phyloP scores from a whole-genome alignment of 306 rosid genomes.

The Vigna angularis region DNA sequence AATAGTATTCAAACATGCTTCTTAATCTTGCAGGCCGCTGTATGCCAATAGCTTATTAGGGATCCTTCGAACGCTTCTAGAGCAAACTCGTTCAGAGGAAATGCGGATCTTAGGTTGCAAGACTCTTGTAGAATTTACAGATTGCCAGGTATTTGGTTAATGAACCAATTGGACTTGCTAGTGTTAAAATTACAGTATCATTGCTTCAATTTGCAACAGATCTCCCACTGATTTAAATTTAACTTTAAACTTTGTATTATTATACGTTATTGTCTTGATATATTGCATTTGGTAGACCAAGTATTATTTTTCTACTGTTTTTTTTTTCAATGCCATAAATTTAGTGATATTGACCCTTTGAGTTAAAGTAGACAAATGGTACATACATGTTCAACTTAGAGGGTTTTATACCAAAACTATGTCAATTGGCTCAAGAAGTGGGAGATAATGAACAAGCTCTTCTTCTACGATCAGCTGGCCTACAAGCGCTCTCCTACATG shows the following conservation, averaged over 20 bases:
- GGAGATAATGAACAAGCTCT: slow-evolving; percentile 77
- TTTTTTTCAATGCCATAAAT: slow-evolving; percentile 31
- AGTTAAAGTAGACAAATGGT: slow-evolving; percentile 81
- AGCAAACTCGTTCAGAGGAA: slow-evolving; percentile 74
- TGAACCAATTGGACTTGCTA: slow-evolving; percentile 42
- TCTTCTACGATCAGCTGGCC: slow-evolving; percentile 83
- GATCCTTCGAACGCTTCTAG: slow-evolving; percentile 78
- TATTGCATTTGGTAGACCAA: slow-evolving; percentile 36
- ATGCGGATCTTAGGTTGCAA: slow-evolving; percentile 83
- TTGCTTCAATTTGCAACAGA: slow-evolving; percentile 33
- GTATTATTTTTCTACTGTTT: background rate
- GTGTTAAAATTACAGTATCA: background rate
- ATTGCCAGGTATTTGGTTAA: slow-evolving; percentile 72
- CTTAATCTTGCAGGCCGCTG: slow-evolving; percentile 78
- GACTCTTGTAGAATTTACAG: slow-evolving; percentile 71
- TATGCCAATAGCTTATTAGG: slow-evolving; percentile 85
- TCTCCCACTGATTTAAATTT: slow-evolving; percentile 28
- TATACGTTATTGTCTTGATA: slow-evolving; percentile 27
- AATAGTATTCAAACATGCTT: slow-evolving; percentile 42
- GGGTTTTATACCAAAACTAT: slow-evolving; percentile 94
- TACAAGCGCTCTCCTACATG: slow-evolving; percentile 76
- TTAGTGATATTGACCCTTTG: slow-evolving; percentile 58
- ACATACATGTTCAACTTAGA: slow-evolving; percentile 95
- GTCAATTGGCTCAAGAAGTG: slow-evolving; percentile 87
- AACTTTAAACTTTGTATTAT: slow-evolving; percentile 11